Base-by-base conservation (phyloP, 768 basidiomycete species). In the Leccinum aurantiacum region DNA sequence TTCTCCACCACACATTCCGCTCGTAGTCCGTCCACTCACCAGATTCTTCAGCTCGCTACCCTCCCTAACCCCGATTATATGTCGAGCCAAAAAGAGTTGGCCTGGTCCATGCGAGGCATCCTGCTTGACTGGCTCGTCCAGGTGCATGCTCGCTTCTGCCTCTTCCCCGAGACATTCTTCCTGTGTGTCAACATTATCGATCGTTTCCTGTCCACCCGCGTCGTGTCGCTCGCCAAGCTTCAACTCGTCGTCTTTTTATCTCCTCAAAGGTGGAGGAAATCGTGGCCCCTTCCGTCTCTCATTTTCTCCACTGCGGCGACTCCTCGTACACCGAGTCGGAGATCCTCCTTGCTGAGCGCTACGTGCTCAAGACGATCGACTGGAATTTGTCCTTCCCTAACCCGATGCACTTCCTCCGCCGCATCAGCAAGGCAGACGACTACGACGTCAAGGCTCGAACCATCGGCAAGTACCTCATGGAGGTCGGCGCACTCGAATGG, bases 221-320 rank as follows among this genome's bases (percentile, higher is more conserved):
- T 85, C 53, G 87, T 95, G 62, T 89, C 91, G 1, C 78, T 95
- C 33, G 78, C 84, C 61, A 95, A 95, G 73, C 83, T 96, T 35
- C 95, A 97, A 73, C 86, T 97, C 41, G 93, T 97, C 59, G 89
- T 60, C 84, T 98, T 66, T 91, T 96, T 76, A 79, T 97, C 65
- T 85, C 95, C 0, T 84, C 92, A 38, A 98, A 98, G 74, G 93
- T 89, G 62, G 95, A 98, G 74, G 95, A 97, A 73, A 93, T 94
- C 46, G 84, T 93, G 63, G 86, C 93, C 10, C 95, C 95, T 0
- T 88, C 90, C 24, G 88, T 93, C 27, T 76, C 77, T 29, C 91
- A 95, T 75, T 89, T 96, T 69, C 82, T 90, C 19, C 82, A 82
- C 70, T 87, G 93, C 67, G 84, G 90, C 38, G 92, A 95, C 60